These are phyloP conservation scores for Coemansia nantahalensis DNA, from an alignment of 192 early-diverging fungal genomes.

Conservation along the genomic window DNA sequence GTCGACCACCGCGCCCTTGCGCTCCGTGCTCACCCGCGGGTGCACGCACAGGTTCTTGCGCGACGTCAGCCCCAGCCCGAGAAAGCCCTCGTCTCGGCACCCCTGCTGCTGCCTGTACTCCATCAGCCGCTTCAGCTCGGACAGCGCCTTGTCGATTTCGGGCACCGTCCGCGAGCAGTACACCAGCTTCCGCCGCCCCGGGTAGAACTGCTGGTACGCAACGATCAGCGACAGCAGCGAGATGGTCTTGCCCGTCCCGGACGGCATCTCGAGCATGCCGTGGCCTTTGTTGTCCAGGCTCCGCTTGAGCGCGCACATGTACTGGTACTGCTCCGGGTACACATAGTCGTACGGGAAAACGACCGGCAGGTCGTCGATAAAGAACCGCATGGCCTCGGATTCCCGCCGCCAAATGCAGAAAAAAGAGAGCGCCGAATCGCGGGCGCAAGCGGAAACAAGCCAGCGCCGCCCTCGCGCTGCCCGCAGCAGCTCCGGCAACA, in stretches of 20 bases:
- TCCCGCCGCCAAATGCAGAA: background rate
- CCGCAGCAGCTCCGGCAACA: background rate
- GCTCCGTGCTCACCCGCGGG: slow-evolving; percentile 83
- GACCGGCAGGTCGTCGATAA: slow-evolving; percentile 71
- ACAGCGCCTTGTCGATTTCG: slow-evolving; percentile 98
- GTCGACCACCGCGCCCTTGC: slow-evolving; percentile 83
- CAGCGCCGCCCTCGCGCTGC: too few relatives aligned
- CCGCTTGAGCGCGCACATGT: slow-evolving; percentile 95
- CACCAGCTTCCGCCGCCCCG: slow-evolving; percentile 93
- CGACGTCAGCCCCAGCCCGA: slow-evolving; percentile 90
- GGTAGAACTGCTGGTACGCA: slow-evolving; percentile 91
- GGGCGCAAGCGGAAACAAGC: background rate
- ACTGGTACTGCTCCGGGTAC: slow-evolving; percentile 98
- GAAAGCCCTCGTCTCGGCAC: slow-evolving; percentile 68
- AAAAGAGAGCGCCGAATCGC: too few relatives aligned
- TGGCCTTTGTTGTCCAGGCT: slow-evolving; percentile 94
- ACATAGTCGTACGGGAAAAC: slow-evolving; percentile 99
- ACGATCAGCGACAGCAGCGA: slow-evolving; percentile 94
- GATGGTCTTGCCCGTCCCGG: slow-evolving; percentile 98
- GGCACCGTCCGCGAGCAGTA: slow-evolving; percentile 99
- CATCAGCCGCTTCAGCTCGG: slow-evolving; percentile 91
- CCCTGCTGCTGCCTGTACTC: slow-evolving; percentile 74
- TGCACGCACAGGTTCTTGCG: slow-evolving; percentile 95
- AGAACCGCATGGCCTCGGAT: slow-evolving; percentile 30
- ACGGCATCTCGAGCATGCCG: slow-evolving; percentile 98